Percentiles rank a stretch among this genome's conserved stretches.
These are phyloP conservation scores for Paramecium sexaurelia DNA, from an alignment of 73 alveolate species.

Conservation along the genomic window DNA sequence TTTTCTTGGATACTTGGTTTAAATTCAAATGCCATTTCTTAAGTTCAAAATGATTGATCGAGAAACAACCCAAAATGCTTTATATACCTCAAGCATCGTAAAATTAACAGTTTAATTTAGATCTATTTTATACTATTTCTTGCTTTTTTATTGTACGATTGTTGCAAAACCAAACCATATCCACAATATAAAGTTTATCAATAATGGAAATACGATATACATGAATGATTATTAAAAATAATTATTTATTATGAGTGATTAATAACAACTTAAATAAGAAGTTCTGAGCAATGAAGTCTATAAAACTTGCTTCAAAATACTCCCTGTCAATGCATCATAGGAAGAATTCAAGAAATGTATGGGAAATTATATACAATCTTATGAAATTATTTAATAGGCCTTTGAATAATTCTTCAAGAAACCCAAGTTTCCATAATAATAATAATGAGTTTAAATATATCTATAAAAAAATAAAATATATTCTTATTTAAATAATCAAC, in stretches of 20 bases:
- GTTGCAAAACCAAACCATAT: background rate
- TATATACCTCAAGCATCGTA: background rate
- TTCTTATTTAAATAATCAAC: background rate
- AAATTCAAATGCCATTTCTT: conserved; percentile 19
- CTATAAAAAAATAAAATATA: background rate
- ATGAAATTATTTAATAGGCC: background rate
- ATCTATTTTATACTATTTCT: background rate
- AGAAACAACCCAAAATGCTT: background rate
- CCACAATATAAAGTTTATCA: background rate
- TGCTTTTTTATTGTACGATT: background rate
- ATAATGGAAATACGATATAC: background rate
- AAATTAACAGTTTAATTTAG: background rate
- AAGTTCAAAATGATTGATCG: conserved; percentile 44
- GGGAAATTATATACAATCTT: conserved; percentile 20
- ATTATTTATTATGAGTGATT: conserved; percentile 19
- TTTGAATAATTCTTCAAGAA: background rate
- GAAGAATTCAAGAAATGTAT: conserved; percentile 14
- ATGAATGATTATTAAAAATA: background rate
- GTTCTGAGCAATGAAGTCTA: conserved; percentile 20
- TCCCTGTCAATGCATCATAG: background rate
- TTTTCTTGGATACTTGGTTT: conserved; percentile 24
- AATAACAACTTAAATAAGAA: conserved; percentile 7
- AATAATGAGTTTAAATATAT: background rate
- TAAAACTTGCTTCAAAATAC: conserved; percentile 1
- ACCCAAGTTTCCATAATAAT: conserved; percentile 16